Base-by-base conservation (phyloP, 768 basidiomycete species). In the Russula sp. region DNA sequence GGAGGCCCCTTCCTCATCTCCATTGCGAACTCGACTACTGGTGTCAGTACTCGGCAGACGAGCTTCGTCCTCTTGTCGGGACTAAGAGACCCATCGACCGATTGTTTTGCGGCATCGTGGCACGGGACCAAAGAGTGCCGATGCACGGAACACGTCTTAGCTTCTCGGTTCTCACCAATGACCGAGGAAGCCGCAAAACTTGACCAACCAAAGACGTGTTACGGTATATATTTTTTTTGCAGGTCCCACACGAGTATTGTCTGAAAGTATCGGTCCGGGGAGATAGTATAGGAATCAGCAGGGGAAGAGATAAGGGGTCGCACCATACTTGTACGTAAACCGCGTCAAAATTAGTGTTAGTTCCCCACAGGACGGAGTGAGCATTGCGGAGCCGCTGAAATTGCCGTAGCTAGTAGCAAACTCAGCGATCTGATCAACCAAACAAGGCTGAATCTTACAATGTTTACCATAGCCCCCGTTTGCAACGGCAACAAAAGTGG, bases 291-390 rank as follows among this genome's bases (percentile, higher is more conserved):
- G 55, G 51, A 63, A 57, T 32, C 42, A 34, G 53, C 6, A 36
- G 38, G 59, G n/a, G 30, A 40, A 50, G 13, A 5, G 16, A 20
- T 28, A 22, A 11, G 18, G 49, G 16, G 32, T 69, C 72, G 36
- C 60, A 75, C 44, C 77, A 85, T 69, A 84, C 85, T 72, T 86
- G 84, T 50, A 76, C 73, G 68, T 77, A 79, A 51, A 79, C 69
- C 8, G 75, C 74, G 62, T 79, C 78, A 79, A 79, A 50, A 61
- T 66, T 7, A 6, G 75, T 75, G 7, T 70, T n/a, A 69, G 62
- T 78, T 76, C 46, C 13, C 22, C 46, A 22, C 20, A 79, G 64
- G 24, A 73, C 72, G 32, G 71, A 49, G n/a, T 74, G 78, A 76
- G 59, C 77, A 78, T 69, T 79, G 78, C 16, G 79, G 78, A 14